Evolutionary conservation across 495 filamentous ascomycete genomes (phyloP).

Genomic region (Hyaloscypha finlandica): DNA sequence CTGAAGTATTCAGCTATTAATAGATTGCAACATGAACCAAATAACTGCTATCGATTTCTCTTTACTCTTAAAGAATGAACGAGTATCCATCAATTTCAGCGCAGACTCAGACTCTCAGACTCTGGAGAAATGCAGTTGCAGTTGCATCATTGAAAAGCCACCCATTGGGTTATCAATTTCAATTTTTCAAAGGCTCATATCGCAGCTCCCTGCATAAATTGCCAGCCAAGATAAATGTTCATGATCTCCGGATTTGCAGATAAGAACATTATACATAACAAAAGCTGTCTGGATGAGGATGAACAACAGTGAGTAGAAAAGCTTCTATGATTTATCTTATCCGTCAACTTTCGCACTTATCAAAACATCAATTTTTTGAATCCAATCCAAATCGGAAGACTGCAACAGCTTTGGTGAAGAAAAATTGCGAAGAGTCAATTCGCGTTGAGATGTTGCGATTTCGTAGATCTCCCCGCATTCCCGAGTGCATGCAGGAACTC

Average conservation of each 20-base stretch:
- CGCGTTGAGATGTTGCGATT: background rate
- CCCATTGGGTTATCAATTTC: background rate
- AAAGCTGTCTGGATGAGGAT: no score
- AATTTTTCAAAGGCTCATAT: background rate
- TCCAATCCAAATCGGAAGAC: background rate
- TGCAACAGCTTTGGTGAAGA: background rate
- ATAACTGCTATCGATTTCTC: background rate
- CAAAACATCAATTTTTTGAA: background rate
- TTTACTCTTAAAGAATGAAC: background rate
- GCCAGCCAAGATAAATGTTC: background rate
- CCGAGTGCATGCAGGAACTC: background rate
- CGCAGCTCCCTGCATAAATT: background rate
- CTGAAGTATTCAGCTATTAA: background rate
- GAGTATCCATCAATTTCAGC: background rate
- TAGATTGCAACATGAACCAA: background rate
- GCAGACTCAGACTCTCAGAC: background rate
- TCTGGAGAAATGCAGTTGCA: background rate
- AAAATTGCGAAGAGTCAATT: background rate
- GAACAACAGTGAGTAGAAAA: background rate
- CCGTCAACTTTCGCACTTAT: background rate
- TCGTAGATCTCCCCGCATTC: constrained; percentile 11
- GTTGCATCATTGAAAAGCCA: background rate
- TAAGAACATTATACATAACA: no score
- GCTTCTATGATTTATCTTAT: background rate
- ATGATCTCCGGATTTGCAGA: no score